Evolutionary conservation across 495 filamentous ascomycete genomes (phyloP).

Genomic region (Cairneyella variabilis): DNA sequence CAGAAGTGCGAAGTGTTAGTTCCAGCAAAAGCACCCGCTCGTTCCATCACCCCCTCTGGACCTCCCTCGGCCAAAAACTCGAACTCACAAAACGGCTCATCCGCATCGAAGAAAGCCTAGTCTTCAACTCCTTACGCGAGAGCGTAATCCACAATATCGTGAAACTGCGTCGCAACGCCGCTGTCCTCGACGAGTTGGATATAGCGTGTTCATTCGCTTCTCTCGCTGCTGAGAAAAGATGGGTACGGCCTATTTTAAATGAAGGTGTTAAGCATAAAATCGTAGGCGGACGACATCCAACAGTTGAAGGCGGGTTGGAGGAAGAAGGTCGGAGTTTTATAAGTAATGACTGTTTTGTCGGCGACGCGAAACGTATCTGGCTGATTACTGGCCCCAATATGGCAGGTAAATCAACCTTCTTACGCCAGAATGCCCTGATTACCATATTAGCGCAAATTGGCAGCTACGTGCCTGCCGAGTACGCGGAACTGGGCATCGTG

Average conservation of each 20-base stretch:
- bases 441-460: conserved; percentile 89
- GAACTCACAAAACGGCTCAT: conserved; percentile 73
- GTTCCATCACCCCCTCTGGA: conserved; percentile 84
- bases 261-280: conserved; percentile 53
- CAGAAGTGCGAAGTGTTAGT: conserved; percentile 45
- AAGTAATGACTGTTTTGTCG: conserved; percentile 81
- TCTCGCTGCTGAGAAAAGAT: conserved; percentile 67
- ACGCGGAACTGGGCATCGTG: conserved; percentile 80
- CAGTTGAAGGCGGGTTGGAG: conserved; percentile 76
- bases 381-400: conserved; percentile 98
- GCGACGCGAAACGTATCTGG: conserved; percentile 66
- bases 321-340: conserved; percentile 80
- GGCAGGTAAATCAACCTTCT: conserved; percentile 93
- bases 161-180: conserved; percentile 80
- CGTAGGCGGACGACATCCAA: conserved; percentile 81
- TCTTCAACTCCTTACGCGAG: conserved; percentile 65
- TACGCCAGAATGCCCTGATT: conserved; percentile 92
- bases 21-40: conserved; percentile 81
- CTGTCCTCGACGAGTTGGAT: conserved; percentile 88
- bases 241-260: conserved; percentile 65
- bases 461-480: conserved; percentile 83
- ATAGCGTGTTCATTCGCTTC: conserved; percentile 78
- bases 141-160: conserved; percentile 74
- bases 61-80: conserved; percentile 65
- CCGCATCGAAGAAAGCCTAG: conserved; percentile 27